phyloP scores from a whole-genome alignment of 768 basidiomycete genomes.

The Flagelloscypha sp. region DNA sequence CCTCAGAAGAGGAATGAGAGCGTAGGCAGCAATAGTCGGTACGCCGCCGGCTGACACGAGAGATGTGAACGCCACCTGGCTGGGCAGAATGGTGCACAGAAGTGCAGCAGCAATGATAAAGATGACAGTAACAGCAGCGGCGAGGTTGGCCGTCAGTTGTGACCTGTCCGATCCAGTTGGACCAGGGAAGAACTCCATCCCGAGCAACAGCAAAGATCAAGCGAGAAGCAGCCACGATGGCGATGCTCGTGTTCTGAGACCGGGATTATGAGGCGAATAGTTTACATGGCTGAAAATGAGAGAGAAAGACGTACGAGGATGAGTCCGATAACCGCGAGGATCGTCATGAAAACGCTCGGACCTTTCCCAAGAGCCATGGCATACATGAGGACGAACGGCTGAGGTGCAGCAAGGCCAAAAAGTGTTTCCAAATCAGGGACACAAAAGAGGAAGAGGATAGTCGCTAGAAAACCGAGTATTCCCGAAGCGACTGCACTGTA shows the following conservation, averaged over 20 bases:
- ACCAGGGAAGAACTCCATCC: constrained; percentile 83
- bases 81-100: constrained; percentile 84
- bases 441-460: constrained; percentile 79
- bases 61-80: constrained; percentile 88
- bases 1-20: constrained; percentile 68
- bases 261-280: constrained; percentile 2
- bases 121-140: constrained; percentile 84
- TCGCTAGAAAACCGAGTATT: constrained; percentile 67
- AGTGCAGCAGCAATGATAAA: constrained; percentile 65
- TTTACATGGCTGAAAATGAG: background rate
- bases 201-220: constrained; percentile 91
- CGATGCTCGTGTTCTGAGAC: constrained; percentile 72
- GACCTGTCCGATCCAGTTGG: constrained; percentile 74
- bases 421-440: constrained; percentile 70
- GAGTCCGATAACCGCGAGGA: constrained; percentile 76
- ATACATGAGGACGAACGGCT: constrained; percentile 88
- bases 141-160: constrained; percentile 64
- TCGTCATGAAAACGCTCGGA: constrained; percentile 80
- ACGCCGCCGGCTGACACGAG: constrained; percentile 80
- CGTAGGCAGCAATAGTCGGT: constrained; percentile 86
- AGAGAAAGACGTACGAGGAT: constrained; percentile 50
- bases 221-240: constrained; percentile 82
- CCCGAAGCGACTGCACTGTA: constrained; percentile 72
- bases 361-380: constrained; percentile 74
- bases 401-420: constrained; percentile 73